phyloP scores from a whole-genome alignment of 306 rosid species.

The Medicago truncatula region MtrunA17r5.0-ANR NC_053048.1:37249001-37249500 shows the following conservation, averaged over 20 bases:
- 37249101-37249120: background rate
- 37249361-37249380: conserved; percentile 5
- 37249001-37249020: too few species aligned
- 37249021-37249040: too few species aligned
- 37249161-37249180: conserved; percentile 89
- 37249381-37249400: background rate
- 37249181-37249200: conserved; percentile 77
- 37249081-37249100: background rate
- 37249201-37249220: conserved; percentile 56
- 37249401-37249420: background rate
- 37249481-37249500: too few species aligned
- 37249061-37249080: background rate
- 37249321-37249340: background rate
- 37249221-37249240: conserved; percentile 77
- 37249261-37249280: background rate
- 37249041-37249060: too few species aligned
- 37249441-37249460: background rate
- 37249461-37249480: background rate
- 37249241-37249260: conserved; percentile 56
- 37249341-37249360: background rate
- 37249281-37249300: background rate
- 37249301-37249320: background rate
- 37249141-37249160: conserved; percentile 3
- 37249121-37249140: conserved; percentile 4
- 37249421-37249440: background rate